Conservation (phyloP, 2,329 filamentous ascomycete species). For the Leptographium procerum region DNA sequence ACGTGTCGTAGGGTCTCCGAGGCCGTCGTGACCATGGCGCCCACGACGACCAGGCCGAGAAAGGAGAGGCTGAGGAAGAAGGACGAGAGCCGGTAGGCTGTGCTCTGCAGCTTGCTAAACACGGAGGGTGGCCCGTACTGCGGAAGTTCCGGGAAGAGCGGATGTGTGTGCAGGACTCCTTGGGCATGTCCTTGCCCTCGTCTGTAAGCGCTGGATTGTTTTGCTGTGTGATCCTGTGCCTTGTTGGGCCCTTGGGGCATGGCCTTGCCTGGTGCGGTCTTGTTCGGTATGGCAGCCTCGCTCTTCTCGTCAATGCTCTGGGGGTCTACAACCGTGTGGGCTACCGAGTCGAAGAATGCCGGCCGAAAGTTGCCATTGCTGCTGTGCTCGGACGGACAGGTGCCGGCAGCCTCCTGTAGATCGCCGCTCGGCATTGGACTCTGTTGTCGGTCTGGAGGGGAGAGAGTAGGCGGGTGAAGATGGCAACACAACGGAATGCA, state of each 20-base stretch:
- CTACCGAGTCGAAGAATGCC: no score
- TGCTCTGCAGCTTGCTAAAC: slow-evolving; percentile 53
- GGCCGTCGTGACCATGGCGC: slow-evolving; percentile 58
- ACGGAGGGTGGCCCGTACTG: slow-evolving; percentile 66
- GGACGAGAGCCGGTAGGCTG: slow-evolving; percentile 53
- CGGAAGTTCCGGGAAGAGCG: slow-evolving; percentile 74
- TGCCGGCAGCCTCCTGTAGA: no score
- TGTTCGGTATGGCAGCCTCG: background rate
- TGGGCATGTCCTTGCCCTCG: slow-evolving; percentile 44
- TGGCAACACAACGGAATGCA: no score
- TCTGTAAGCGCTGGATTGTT: background rate
- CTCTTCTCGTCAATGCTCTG: background rate
- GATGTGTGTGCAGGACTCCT: slow-evolving; percentile 51
- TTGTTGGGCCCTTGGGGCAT: background rate
- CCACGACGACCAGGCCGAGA: slow-evolving; percentile 62
- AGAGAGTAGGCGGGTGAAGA: no score
- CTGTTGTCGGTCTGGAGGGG: no score
- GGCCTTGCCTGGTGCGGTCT: background rate
- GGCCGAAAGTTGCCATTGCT: background rate
- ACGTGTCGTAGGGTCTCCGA: slow-evolving; percentile 36
- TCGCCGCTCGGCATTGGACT: no score
- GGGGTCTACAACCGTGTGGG: background rate
- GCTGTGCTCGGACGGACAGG: no score
- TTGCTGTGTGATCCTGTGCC: background rate
- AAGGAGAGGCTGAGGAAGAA: slow-evolving; percentile 71